Conservation (phyloP, 2,329 filamentous ascomycete genomes). For the Fusarium euwallaceae region DNA sequence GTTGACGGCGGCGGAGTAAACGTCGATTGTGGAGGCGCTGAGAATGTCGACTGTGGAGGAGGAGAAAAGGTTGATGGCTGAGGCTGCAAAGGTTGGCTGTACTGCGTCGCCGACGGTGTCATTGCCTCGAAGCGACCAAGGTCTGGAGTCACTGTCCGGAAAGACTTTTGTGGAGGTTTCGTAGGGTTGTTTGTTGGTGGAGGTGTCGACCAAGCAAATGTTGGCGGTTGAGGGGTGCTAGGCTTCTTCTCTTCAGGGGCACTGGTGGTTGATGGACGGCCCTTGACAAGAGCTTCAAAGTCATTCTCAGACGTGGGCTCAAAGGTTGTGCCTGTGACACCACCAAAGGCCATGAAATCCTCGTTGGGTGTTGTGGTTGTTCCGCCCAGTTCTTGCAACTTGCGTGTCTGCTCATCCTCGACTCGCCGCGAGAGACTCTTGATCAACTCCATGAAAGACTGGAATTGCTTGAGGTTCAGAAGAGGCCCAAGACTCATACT, state of each 20-base stretch:
- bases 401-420: conserved; percentile 89
- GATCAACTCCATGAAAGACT: conserved; percentile 90
- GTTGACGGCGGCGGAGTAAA: background rate
- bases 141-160: conserved; percentile 71
- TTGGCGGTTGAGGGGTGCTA: conserved; percentile 58
- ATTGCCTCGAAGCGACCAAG: conserved; percentile 67
- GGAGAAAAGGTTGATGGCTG: conserved; percentile 16
- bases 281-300: conserved; percentile 92
- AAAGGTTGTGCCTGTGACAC: conserved; percentile 71
- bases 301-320: conserved; percentile 73
- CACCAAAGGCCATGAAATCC: conserved; percentile 79
- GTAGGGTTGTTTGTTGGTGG: conserved; percentile 56
- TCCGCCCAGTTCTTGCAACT: conserved; percentile 85
- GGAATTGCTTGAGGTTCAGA: conserved; percentile 88
- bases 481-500: conserved; percentile 90
- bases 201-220: conserved; percentile 76
- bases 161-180: conserved; percentile 52
- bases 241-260: conserved; percentile 39
- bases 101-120: conserved; percentile 72
- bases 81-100: conserved; percentile 71
- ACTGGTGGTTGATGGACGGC: conserved; percentile 57
- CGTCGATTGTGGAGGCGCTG: conserved; percentile 44
- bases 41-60: background rate
- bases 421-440: conserved; percentile 83
- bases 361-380: conserved; percentile 66